Evolutionary conservation across 2,329 filamentous ascomycete species (phyloP).

Genomic region (Escovopsis sp.): DNA sequence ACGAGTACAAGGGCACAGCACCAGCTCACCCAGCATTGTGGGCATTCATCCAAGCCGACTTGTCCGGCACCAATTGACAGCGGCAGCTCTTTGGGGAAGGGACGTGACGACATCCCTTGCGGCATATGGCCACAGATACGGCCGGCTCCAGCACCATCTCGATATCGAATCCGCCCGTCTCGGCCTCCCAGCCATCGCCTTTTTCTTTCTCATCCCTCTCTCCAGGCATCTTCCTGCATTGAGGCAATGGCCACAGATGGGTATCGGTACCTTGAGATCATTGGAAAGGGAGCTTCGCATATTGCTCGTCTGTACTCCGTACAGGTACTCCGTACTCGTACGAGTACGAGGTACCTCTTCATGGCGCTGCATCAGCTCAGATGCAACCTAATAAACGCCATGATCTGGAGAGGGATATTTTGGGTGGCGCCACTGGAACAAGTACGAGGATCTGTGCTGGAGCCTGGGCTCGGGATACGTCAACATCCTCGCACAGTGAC

Average conservation of each 20-base stretch:
- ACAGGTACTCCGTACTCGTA: neutral
- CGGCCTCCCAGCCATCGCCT: slow-evolving; percentile 5
- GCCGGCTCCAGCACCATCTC: neutral
- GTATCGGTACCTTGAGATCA: neutral
- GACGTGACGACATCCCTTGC: neutral
- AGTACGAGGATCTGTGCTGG: too few species aligned
- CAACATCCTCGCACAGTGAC: too few species aligned
- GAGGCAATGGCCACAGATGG: neutral
- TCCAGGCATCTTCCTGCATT: neutral
- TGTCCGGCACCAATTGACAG: slow-evolving; percentile 1
- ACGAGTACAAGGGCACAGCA: too few species aligned
- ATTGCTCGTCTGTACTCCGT: neutral
- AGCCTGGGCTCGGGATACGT: too few species aligned
- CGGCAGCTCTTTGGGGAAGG: slow-evolving; percentile 1
- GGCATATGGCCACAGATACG: neutral
- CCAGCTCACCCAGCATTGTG: too few species aligned
- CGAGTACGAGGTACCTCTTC: neutral
- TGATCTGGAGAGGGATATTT: slow-evolving; percentile 2
- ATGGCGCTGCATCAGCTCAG: slow-evolving; percentile 6
- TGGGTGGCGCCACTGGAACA: slow-evolving; percentile 4
- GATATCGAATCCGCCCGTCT: slow-evolving; percentile 3
- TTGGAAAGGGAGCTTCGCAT: neutral
- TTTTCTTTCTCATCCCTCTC: neutral
- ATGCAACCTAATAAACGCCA: slow-evolving; percentile 4
- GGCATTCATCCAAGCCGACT: too few species aligned